A percentile compares a stretch with the other conserved stretches of the same genome.
phyloP scores from a whole-genome alignment of 805 yeast species.

The Hanseniaspora clermontiae region DNA sequence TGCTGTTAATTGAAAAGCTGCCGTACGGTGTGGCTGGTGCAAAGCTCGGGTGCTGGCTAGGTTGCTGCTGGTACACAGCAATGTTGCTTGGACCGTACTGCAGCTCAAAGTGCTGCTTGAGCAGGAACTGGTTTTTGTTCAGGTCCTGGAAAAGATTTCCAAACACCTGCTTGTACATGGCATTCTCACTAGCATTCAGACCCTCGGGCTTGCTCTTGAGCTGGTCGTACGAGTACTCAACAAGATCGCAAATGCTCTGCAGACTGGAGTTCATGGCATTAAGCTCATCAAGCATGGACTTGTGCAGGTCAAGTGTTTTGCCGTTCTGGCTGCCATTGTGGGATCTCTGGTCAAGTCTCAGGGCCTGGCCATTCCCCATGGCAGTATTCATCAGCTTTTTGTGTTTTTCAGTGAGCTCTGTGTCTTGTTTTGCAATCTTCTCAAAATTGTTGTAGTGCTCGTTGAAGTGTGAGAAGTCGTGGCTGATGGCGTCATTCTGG shows the following conservation, averaged over 20 bases:
- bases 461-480: too few relatives aligned
- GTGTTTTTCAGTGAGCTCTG: background rate
- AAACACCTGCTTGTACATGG: slow-evolving; percentile 2
- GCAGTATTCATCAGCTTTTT: background rate
- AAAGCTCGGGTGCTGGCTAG: background rate
- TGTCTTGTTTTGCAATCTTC: background rate
- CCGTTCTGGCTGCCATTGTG: background rate
- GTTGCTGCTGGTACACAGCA: background rate
- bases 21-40: slow-evolving; percentile 4
- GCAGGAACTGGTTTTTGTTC: background rate
- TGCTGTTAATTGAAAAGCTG: background rate
- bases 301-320: background rate
- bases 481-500: background rate
- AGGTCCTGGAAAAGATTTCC: background rate
- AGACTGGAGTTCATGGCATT: slow-evolving; percentile 2
- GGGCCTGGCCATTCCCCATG: background rate
- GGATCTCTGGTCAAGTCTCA: background rate
- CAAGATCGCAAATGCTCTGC: slow-evolving; percentile 4
- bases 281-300: slow-evolving; percentile 1
- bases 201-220: background rate
- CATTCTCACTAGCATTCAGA: background rate
- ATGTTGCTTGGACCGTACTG: background rate
- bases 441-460: background rate
- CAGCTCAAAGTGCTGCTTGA: slow-evolving; percentile 1
- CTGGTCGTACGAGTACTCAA: slow-evolving; percentile 1